Evolutionary conservation across 1,284 basidiomycete species (phyloP), one percentile per base, ranked within the genome.

Genomic region (Erythrobasidium hasegawianum): DNA sequence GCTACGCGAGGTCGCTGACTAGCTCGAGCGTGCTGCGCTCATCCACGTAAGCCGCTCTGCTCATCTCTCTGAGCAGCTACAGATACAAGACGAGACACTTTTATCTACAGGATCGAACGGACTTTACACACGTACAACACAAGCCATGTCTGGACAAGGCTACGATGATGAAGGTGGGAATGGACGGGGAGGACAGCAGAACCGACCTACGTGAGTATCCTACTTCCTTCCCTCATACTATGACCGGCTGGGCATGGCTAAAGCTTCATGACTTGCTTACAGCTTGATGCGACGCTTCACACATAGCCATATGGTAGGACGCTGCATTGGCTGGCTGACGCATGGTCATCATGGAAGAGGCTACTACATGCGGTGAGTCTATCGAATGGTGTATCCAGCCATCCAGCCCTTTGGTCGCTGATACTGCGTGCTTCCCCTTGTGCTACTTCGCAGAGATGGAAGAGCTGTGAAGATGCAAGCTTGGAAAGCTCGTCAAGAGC

Each of bases 381-480:
- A 41, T 10, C 40, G 10, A 11, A 41, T 41, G n/a, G 40, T n/a
- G n/a, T 41, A n/a, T n/a, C 40, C 10, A 10, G 40, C 40, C 11
- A 41, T 11, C n/a, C n/a, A n/a, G n/a, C n/a, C n/a, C n/a, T n/a
- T n/a, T n/a, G n/a, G n/a, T n/a, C n/a, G n/a, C n/a, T n/a, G n/a
- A n/a, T n/a, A n/a, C n/a, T n/a, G n/a, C n/a, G n/a, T n/a, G n/a
- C n/a, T n/a, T 33, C 33, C 33, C 33, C 11, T 33, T 33, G 33
- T 33, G 33, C 33, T 33, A 16, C 7, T 24, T 24, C 14, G 43
- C 14, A 47, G 43, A 8, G 14, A 24, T 14, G 22, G 43, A 8
- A n/a, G 22, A 47, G n/a, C 43, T 47, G 43, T 47, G 7, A 47
- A 47, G 43, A 47, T 47, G 43, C 43, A 47, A 16, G 43, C 43